A percentile compares a stretch with the other conserved stretches of the same genome.
phyloP scores from a whole-genome alignment of 2,329 filamentous ascomycete genomes.

The Venturia pyrina region DNA sequence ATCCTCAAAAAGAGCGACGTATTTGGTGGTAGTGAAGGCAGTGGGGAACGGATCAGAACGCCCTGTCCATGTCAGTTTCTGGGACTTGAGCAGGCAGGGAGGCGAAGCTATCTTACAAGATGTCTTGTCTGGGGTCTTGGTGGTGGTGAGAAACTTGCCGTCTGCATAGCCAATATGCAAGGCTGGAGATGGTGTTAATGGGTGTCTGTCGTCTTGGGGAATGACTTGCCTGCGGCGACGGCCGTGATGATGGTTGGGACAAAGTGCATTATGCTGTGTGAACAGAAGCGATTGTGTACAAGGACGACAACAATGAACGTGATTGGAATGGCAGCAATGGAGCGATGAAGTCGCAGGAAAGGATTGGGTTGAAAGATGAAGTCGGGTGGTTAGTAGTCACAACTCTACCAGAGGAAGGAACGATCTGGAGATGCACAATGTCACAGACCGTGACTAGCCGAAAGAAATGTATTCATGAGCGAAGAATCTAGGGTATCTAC shows the following conservation, averaged over 20 bases:
- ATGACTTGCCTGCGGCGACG: background rate
- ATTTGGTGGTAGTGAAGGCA: background rate
- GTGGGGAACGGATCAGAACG: background rate
- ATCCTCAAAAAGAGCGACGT: background rate
- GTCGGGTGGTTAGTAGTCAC: background rate
- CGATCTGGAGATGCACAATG: background rate
- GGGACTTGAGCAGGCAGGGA: background rate
- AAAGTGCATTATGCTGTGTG: background rate
- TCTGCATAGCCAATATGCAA: background rate
- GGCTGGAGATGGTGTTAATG: background rate
- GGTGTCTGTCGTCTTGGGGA: background rate
- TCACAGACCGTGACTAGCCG: background rate
- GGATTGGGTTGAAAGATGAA: background rate
- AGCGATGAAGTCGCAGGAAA: no score
- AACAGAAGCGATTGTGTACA: background rate
- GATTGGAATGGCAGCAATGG: background rate
- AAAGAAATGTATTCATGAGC: background rate
- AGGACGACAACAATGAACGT: background rate
- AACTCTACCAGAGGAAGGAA: background rate
- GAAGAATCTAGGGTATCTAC: conserved; percentile 1
- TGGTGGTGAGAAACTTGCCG: background rate
- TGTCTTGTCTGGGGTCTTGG: background rate
- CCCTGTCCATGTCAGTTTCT: background rate
- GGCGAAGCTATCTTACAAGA: background rate
- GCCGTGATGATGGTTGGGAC: background rate